A percentile compares a stretch with the other conserved stretches of the same genome.
Evolutionary conservation across 768 basidiomycete species (phyloP).

Genomic region (Mycena pura): DNA sequence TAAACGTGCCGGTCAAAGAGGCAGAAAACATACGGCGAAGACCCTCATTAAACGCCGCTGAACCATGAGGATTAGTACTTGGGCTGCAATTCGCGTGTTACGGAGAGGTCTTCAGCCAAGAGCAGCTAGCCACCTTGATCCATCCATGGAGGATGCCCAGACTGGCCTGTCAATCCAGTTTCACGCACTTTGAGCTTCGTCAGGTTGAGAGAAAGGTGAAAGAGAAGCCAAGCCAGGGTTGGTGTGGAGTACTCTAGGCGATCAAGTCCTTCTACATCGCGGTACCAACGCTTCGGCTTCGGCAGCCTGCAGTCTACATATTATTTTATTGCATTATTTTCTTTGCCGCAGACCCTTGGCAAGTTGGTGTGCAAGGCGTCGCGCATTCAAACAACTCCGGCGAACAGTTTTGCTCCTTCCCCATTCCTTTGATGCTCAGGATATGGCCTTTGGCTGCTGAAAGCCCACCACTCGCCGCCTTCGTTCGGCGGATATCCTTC

Average conservation of each 20-base stretch:
- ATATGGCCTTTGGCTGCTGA: slow-evolving; percentile 54
- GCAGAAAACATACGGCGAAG: slow-evolving; percentile 61
- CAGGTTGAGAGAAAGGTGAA: slow-evolving; percentile 24
- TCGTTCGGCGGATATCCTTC: slow-evolving; percentile 50
- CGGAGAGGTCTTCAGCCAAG: slow-evolving; percentile 12
- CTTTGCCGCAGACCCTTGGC: too few species aligned
- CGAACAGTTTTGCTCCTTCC: slow-evolving; percentile 28
- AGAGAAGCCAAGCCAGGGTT: slow-evolving; percentile 19
- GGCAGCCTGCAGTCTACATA: too few species aligned
- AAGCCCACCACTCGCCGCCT: slow-evolving; percentile 40
- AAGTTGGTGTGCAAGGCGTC: too few species aligned
- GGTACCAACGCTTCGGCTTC: too few species aligned
- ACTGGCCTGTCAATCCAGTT: slow-evolving; percentile 73
- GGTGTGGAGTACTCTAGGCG: slow-evolving; percentile 6
- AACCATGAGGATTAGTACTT: slow-evolving; percentile 67
- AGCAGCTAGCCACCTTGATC: slow-evolving; percentile 57
- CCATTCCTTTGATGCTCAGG: slow-evolving; percentile 57
- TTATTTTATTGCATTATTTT: too few species aligned
- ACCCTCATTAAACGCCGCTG: slow-evolving; percentile 65
- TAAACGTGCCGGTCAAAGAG: slow-evolving; percentile 13
- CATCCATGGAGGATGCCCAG: slow-evolving; percentile 78
- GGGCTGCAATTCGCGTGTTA: slow-evolving; percentile 50
- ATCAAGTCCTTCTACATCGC: slow-evolving; percentile 17
- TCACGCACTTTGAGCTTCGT: slow-evolving; percentile 70
- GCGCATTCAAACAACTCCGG: neutral